Percentiles rank a stretch among this genome's conserved stretches.
These are phyloP conservation scores for Pichia membranifaciens DNA, from an alignment of 805 yeast species.

Conservation along the genomic window DNA sequence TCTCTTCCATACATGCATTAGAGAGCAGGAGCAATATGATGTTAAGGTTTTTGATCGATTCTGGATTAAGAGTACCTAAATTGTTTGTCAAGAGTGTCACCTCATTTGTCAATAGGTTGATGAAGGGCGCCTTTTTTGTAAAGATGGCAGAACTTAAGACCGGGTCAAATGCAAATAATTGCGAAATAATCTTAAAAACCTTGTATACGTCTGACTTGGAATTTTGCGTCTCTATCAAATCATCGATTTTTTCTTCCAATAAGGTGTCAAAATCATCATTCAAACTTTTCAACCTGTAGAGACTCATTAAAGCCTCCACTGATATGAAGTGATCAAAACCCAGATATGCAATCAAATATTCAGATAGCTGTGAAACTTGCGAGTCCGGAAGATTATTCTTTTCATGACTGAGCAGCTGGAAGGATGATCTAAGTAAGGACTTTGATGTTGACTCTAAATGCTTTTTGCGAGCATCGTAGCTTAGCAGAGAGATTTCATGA, in stretches of 20 bases:
- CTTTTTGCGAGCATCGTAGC: not conserved
- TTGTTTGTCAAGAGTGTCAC: conserved; percentile 13
- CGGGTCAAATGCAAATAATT: conserved; percentile 21
- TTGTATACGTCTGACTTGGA: conserved; percentile 12
- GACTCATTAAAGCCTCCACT: conserved; percentile 5
- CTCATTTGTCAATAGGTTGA: conserved; percentile 21
- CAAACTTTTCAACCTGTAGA: not conserved
- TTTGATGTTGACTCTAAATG: conserved; percentile 1
- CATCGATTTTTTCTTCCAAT: conserved; percentile 16
- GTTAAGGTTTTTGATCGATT: conserved; percentile 7
- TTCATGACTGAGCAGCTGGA: not conserved
- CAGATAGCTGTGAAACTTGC: not conserved
- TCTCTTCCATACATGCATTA: conserved; percentile 46
- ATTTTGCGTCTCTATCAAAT: conserved; percentile 12
- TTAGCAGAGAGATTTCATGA: not conserved
- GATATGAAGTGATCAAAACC: not conserved
- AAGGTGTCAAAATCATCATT: not conserved
- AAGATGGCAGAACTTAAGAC: conserved; percentile 17
- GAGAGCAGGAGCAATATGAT: conserved; percentile 34
- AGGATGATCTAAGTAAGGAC: conserved; percentile 3
- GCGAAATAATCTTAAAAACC: conserved; percentile 16
- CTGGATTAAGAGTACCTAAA: conserved; percentile 4
- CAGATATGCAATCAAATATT: conserved; percentile 4
- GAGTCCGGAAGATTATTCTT: not conserved
- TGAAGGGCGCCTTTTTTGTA: conserved; percentile 16